A percentile compares a stretch with the other conserved stretches of the same genome.
These are phyloP conservation scores for Patellaria atrata DNA, from an alignment of 495 filamentous ascomycete genomes.

Conservation along the genomic window DNA sequence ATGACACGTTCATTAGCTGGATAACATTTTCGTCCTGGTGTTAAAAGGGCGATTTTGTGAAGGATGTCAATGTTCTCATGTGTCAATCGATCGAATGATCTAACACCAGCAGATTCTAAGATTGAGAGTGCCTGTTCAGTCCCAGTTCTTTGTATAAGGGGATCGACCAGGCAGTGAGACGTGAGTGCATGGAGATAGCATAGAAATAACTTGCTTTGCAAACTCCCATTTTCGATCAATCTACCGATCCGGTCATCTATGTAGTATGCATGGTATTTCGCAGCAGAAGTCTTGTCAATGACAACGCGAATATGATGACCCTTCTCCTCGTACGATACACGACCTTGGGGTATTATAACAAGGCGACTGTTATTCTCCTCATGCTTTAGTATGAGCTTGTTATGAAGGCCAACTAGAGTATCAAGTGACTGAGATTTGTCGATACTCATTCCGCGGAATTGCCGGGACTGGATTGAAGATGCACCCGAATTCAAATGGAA, in stretches of 20 bases:
- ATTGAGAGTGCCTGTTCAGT: not conserved
- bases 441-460: conserved; percentile 12
- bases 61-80: conserved; percentile 1
- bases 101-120: conserved; percentile 2
- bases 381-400: conserved; percentile 6
- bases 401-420: conserved; percentile 9
- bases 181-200: not conserved
- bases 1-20: conserved; percentile 24
- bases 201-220: conserved; percentile 7
- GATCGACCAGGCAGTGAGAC: not conserved
- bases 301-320: conserved; percentile 25
- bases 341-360: conserved; percentile 10
- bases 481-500: conserved; percentile 3
- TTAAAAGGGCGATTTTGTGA: conserved; percentile 19
- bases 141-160: not conserved
- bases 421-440: conserved; percentile 8
- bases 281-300: conserved; percentile 13
- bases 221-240: conserved; percentile 8
- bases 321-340: conserved; percentile 31
- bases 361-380: not conserved
- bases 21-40: conserved; percentile 42
- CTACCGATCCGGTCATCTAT: conserved; percentile 4
- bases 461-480: conserved; percentile 3
- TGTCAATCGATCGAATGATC: conserved; percentile 10
- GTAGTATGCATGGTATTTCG: conserved; percentile 29